Conservation (phyloP, 306 rosid species). For the Prunus salicina region DNA sequence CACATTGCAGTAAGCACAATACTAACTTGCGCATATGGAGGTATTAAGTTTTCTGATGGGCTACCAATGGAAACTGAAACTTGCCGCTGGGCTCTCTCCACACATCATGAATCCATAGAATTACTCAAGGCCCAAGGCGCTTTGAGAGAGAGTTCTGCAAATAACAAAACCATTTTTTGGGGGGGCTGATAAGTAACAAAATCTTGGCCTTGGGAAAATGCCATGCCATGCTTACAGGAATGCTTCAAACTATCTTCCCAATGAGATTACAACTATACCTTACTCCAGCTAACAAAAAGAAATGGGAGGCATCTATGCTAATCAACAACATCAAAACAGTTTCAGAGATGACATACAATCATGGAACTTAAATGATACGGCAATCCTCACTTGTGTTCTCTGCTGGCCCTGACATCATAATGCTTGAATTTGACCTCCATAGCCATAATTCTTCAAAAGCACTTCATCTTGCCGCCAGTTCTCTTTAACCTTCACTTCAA, state of each 20-base stretch:
- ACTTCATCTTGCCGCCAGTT: slow-evolving; percentile 94
- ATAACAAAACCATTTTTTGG: too few species aligned
- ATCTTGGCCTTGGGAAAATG: slow-evolving; percentile 14
- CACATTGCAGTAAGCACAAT: neutral
- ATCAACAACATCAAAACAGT: neutral
- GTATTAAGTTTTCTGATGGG: neutral
- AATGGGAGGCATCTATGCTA: neutral
- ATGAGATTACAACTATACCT: neutral
- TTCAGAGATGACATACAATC: neutral
- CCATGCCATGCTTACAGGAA: neutral
- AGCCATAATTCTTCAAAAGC: slow-evolving; percentile 75
- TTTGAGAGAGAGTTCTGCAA: neutral
- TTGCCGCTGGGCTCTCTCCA: too few species aligned
- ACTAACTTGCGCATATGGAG: neutral
- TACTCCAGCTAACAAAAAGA: neutral
- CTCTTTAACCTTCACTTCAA: slow-evolving; percentile 87
- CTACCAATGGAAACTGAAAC: neutral
- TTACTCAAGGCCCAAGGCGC: too few species aligned
- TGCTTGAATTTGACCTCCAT: slow-evolving; percentile 75
- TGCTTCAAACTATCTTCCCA: slow-evolving; percentile 2
- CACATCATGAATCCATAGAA: too few species aligned
- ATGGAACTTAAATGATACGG: neutral
- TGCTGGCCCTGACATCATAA: slow-evolving; percentile 24
- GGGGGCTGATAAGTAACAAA: neutral
- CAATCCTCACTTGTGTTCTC: neutral